A percentile compares a stretch with the other conserved stretches of the same genome.
These are phyloP conservation scores for Vitis cinerea DNA, from an alignment of 164 flowering plant species.

Conservation along the genomic window DNA sequence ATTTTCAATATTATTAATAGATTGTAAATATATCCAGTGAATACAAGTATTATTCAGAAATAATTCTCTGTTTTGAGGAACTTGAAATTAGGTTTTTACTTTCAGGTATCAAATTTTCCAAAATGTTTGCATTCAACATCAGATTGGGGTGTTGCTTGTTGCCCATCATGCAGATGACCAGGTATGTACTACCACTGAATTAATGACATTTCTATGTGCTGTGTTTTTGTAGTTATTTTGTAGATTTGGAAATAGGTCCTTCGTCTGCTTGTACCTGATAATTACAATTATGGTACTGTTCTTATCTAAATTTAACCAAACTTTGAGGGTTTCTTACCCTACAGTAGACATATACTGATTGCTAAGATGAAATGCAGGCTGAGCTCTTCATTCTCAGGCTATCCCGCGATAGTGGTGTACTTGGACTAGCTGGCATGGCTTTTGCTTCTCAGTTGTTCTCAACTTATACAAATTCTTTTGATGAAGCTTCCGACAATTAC, in stretches of 20 bases:
- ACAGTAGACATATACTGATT: conserved; percentile 7
- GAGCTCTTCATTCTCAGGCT: conserved; percentile 84
- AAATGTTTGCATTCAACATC: conserved; percentile 56
- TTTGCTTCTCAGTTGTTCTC: conserved; percentile 70
- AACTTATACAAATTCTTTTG: conserved; percentile 19
- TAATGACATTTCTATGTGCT: too few relatives aligned
- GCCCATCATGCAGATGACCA: conserved; percentile 98
- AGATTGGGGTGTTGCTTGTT: conserved; percentile 63
- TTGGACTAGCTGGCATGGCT: conserved; percentile 95
- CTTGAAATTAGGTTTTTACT: background rate
- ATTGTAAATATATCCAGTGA: too few relatives aligned
- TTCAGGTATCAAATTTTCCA: conserved; percentile 76
- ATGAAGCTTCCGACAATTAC: conserved; percentile 27
- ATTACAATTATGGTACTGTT: too few relatives aligned
- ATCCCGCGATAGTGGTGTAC: conserved; percentile 87
- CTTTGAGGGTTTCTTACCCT: background rate
- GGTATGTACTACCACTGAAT: conserved; percentile 34
- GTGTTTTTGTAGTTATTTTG: too few relatives aligned
- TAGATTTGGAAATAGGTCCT: too few relatives aligned
- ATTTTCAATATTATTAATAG: too few relatives aligned
- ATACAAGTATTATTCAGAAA: too few relatives aligned
- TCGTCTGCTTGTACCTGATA: too few relatives aligned
- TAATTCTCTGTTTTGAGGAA: background rate
- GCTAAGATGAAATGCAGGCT: conserved; percentile 54
- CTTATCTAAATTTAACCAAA: background rate